Evolutionary conservation across 345 rosid species (phyloP), one percentile per base, ranked within the genome.

Genomic region (Aegle marmelos): DNA sequence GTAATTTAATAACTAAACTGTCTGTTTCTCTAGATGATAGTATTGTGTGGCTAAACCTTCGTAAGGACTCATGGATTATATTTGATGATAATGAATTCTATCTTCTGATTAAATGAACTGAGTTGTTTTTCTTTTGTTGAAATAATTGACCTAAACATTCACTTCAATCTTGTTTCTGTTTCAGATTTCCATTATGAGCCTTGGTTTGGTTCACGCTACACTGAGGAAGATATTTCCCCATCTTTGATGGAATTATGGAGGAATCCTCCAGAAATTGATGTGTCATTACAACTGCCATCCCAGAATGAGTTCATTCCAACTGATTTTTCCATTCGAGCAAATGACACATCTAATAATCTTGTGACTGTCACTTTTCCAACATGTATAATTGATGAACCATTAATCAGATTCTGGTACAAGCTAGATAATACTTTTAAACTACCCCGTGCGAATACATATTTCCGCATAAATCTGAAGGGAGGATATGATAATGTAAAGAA

Each of bases 331-430:
- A 85, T 91, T 76, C 90, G 78, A 78, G 88, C 89, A 58, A 88
- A 86, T 78, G 80, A 60, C 67, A 62, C 70, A 57, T 77, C 65
- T 28, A 78, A 54, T 77, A 86, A 78, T 70, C 74, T 74, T 74
- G 78, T 78, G 66, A 79, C 60, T 70, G 74, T 80, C 70, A 72
- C 87, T 45, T 86, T 84, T 77, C 98, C 97, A 39, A 85, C 70
- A 75, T 94, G 95, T 75, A 86, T 96, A 78, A 77, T 91, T 77
- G 94, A 94, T 53, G 95, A 92, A 77, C 92, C 97, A 24, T 79
- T 87, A 67, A 88, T 96, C 87, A 94, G 90, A 88, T 82, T 96
- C 68, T 96, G 99, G 99, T 91, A 92, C 91, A 96, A 96, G 92
- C 95, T 89, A 37, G 99, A 96, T 72, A 83, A 79, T 63, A 87